These are phyloP conservation scores for Limonium bicolor DNA, from an alignment of 148 eudicot genomes.

Conservation along the genomic window DNA sequence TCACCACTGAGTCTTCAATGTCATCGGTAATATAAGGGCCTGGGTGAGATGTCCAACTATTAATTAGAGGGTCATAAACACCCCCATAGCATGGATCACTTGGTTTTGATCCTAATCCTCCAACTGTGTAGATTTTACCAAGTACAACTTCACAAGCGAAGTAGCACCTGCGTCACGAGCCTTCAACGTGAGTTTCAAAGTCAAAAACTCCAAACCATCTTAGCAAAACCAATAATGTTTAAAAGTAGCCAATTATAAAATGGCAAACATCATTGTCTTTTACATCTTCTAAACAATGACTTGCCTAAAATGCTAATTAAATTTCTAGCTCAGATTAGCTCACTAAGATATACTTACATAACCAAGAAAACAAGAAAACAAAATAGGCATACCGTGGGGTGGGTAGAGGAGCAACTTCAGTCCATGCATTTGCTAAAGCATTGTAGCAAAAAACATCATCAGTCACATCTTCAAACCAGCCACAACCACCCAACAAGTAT, in stretches of 20 bases:
- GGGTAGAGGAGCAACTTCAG: constrained; percentile 45
- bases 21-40: constrained; percentile 47
- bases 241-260: too few species aligned
- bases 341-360: too few species aligned
- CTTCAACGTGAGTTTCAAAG: background rate
- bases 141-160: constrained; percentile 58
- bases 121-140: constrained; percentile 66
- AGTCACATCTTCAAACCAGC: constrained; percentile 68
- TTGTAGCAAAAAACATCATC: constrained; percentile 83
- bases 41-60: constrained; percentile 41
- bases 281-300: too few species aligned
- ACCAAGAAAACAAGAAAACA: too few species aligned
- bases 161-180: constrained; percentile 47
- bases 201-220: background rate
- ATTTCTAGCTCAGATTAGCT: too few species aligned
- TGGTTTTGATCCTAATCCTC: constrained; percentile 51
- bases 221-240: background rate
- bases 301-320: too few species aligned
- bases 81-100: constrained; percentile 63
- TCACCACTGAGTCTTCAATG: constrained; percentile 50
- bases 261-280: too few species aligned
- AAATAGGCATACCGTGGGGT: too few species aligned
- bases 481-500: constrained; percentile 79
- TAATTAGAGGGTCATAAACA: constrained; percentile 29
- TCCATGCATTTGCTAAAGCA: constrained; percentile 57